Evolutionary conservation across 805 yeast species (phyloP).

Genomic region (Nakazawaea wyomingensis): DNA sequence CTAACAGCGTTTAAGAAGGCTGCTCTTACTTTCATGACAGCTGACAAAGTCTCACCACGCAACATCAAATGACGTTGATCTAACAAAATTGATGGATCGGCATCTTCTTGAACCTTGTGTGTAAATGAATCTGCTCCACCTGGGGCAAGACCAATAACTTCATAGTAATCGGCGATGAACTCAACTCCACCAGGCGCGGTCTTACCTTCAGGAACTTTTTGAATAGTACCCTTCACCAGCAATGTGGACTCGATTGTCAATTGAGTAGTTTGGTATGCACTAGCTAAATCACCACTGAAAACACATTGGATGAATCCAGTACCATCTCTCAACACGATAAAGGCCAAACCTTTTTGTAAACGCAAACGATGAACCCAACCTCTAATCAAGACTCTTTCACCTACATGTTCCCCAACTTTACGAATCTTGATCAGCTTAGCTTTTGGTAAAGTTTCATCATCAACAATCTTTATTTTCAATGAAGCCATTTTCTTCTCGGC

Average conservation of each 20-base stretch:
- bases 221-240: constrained; percentile 71
- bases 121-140: constrained; percentile 93
- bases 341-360: constrained; percentile 85
- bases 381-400: constrained; percentile 66
- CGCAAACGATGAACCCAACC: constrained; percentile 98
- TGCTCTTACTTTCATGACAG: constrained; percentile 94
- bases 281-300: constrained; percentile 85
- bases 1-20: constrained; percentile 68
- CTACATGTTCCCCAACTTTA: constrained; percentile 48
- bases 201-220: constrained; percentile 90
- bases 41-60: constrained; percentile 91
- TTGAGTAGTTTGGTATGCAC: constrained; percentile 77
- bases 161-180: constrained; percentile 83
- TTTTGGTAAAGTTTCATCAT: constrained; percentile 67
- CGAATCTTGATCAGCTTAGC: constrained; percentile 67
- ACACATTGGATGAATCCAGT: constrained; percentile 87
- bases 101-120: constrained; percentile 88
- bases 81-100: constrained; percentile 87
- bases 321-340: constrained; percentile 93
- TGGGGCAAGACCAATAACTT: constrained; percentile 90
- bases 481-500: constrained; percentile 74
- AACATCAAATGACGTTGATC: constrained; percentile 95
- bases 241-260: constrained; percentile 88
- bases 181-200: constrained; percentile 98
- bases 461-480: constrained; percentile 66